These are phyloP conservation scores for Xylariaceae sp. DNA, from an alignment of 2,329 filamentous ascomycete genomes.

Conservation along the genomic window DNA sequence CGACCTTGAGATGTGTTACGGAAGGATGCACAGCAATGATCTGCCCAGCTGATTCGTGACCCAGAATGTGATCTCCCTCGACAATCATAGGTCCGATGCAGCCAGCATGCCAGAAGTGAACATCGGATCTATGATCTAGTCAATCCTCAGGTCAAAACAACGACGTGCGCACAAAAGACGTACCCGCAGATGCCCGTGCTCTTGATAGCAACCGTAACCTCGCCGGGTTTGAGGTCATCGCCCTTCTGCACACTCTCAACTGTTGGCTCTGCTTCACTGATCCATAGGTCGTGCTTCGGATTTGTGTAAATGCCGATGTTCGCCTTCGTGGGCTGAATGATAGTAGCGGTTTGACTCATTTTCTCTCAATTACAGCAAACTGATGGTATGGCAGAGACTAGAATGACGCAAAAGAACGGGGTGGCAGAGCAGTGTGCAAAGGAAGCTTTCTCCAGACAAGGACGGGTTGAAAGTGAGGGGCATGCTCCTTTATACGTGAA, in stretches of 20 bases:
- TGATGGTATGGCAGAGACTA: conserved; percentile 5
- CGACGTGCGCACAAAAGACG: conserved; percentile 20
- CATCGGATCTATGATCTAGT: conserved; percentile 62
- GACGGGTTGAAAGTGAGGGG: conserved; percentile 25
- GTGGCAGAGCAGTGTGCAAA: conserved; percentile 2
- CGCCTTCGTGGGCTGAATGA: conserved; percentile 57
- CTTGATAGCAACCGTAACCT: conserved; percentile 84
- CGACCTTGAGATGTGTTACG: conserved; percentile 70
- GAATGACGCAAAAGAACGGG: conserved; percentile 6
- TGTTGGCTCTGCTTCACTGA: conserved; percentile 70
- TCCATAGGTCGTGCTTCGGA: conserved; percentile 85
- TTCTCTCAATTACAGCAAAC: conserved; percentile 7
- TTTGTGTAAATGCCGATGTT: conserved; percentile 98
- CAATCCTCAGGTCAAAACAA: conserved; percentile 8
- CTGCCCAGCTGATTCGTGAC: conserved; percentile 86
- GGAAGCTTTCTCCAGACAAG: conserved; percentile 16
- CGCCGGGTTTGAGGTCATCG: conserved; percentile 65
- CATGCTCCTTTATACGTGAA: conserved; percentile 13
- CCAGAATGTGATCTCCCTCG: conserved; percentile 79
- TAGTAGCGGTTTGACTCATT: conserved; percentile 31
- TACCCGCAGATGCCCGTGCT: conserved; percentile 96
- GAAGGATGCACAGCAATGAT: conserved; percentile 76
- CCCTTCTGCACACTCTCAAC: conserved; percentile 68
- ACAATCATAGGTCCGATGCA: conserved; percentile 97
- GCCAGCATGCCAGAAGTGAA: conserved; percentile 96